Evolutionary conservation across 331 rosid species (phyloP), one percentile per base, ranked within the genome.

Genomic region (Phaseolus coccineus): DNA sequence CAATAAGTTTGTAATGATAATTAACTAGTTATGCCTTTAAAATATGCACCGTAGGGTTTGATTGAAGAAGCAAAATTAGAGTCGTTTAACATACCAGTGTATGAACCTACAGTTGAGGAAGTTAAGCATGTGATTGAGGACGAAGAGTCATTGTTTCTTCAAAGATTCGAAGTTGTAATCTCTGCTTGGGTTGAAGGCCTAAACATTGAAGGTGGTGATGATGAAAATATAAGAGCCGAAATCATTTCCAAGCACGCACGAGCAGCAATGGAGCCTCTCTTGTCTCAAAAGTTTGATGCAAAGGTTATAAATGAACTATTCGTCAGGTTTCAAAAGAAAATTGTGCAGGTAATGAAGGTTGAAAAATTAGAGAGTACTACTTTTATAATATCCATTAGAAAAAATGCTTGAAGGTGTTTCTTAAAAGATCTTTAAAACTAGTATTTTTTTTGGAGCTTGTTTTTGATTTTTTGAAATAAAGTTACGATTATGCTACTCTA

Each of bases 121-220:
- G 80, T 71, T 1, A 71, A 22, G 12, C 48, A 40, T n/a, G 85
- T 79, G 52, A 84, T 88, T 68, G 59, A 81, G 37, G 85, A 68
- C 9, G 88, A 90, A 85, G 89, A 88, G 6, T 85, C 85, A 6
- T 84, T 87, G 33, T 39, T 13, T 35, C 2, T 88, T n/a, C 74
- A 81, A 7, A 65, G 48, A 61, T 56, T 84, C 1, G 69, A 86
- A 7, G 28, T n/a, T 3, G 56, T 77, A 48, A 67, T 4, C 37
- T 5, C 30, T 8, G 71, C 40, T 27, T 79, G 86, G 89, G 85
- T 55, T 68, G 8, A 79, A 84, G 89, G 87, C 31, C 3, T 68
- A 4, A 44, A 67, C 8, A 37, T 37, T 27, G 19, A 57, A 16
- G 19, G 40, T 0, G 71, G 25, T 2, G 8, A 8, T 19, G 77